These are phyloP conservation scores for Kingdonia uniflora DNA, from an alignment of 164 flowering plant genomes.

Conservation along the genomic window DNA sequence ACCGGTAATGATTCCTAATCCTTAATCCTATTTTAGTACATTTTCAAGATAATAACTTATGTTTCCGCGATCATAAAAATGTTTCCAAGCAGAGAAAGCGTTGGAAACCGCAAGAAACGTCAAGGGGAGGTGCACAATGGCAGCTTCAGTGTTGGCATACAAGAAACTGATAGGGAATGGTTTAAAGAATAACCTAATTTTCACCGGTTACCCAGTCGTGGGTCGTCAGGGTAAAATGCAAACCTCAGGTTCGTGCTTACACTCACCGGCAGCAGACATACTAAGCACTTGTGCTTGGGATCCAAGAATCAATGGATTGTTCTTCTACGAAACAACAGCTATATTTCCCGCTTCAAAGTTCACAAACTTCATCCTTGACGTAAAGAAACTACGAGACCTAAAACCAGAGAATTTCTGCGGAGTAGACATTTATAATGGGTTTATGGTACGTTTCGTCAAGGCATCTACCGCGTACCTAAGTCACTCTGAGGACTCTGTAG, in stretches of 20 bases:
- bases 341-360: slow-evolving; percentile 41
- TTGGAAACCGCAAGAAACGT: slow-evolving; percentile 31
- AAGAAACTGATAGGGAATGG: slow-evolving; percentile 60
- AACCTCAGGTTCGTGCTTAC: slow-evolving; percentile 70
- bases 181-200: slow-evolving; percentile 50
- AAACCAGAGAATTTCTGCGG: slow-evolving; percentile 58
- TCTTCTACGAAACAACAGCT: slow-evolving; percentile 66
- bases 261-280: slow-evolving; percentile 23
- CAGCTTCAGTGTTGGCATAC: slow-evolving; percentile 26
- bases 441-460: slow-evolving; percentile 51
- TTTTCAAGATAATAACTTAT: background rate
- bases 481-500: slow-evolving; percentile 58
- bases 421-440: slow-evolving; percentile 57
- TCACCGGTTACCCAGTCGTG: slow-evolving; percentile 74
- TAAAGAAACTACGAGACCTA: slow-evolving; percentile 43
- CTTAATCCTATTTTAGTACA: no score
- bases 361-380: slow-evolving; percentile 42
- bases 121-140: slow-evolving; percentile 53
- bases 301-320: slow-evolving; percentile 58
- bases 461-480: slow-evolving; percentile 56
- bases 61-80: background rate
- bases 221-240: slow-evolving; percentile 73
- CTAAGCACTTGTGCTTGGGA: slow-evolving; percentile 62
- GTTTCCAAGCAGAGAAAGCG: slow-evolving; percentile 39
- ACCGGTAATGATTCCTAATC: slow-evolving; percentile 33